A percentile compares a stretch with the other conserved stretches of the same genome.
Conservation (phyloP, 495 filamentous ascomycete genomes). For the Antarctomyces pellizariae region DNA sequence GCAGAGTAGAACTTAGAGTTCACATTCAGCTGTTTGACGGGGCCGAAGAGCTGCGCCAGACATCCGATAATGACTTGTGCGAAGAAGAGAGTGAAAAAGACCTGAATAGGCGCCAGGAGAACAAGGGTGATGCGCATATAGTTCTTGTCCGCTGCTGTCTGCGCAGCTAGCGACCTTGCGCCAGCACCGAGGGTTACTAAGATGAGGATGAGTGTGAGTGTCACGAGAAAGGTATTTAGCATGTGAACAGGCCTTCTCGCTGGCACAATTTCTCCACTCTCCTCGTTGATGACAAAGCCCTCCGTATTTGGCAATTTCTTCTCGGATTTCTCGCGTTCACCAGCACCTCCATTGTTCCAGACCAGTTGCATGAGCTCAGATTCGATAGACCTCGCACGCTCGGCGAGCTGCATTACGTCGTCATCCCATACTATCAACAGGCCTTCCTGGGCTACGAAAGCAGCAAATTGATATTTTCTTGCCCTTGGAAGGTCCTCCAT, state of each 20-base stretch:
- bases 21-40: constrained; percentile 40
- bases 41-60: constrained; percentile 50
- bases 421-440: constrained; percentile 59
- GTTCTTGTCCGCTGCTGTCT: constrained; percentile 36
- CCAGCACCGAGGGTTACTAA: constrained; percentile 40
- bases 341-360: constrained; percentile 30
- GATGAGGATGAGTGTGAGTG: constrained; percentile 36
- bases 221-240: constrained; percentile 41
- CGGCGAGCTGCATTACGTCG: constrained; percentile 41
- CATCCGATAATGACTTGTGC: constrained; percentile 52
- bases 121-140: constrained; percentile 38
- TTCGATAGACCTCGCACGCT: constrained; percentile 42
- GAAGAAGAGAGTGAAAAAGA: constrained; percentile 65
- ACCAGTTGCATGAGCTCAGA: constrained; percentile 50
- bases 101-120: constrained; percentile 37
- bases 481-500: constrained; percentile 41
- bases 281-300: constrained; percentile 40
- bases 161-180: constrained; percentile 39
- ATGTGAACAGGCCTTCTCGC: constrained; percentile 41
- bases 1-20: constrained; percentile 69
- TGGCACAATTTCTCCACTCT: constrained; percentile 38
- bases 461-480: constrained; percentile 52
- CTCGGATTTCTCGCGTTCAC: constrained; percentile 24
- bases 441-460: constrained; percentile 44
- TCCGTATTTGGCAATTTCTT: constrained; percentile 15